Conservation (phyloP, 2,329 filamentous ascomycete genomes). For the Huntiella moniliformis region DNA sequence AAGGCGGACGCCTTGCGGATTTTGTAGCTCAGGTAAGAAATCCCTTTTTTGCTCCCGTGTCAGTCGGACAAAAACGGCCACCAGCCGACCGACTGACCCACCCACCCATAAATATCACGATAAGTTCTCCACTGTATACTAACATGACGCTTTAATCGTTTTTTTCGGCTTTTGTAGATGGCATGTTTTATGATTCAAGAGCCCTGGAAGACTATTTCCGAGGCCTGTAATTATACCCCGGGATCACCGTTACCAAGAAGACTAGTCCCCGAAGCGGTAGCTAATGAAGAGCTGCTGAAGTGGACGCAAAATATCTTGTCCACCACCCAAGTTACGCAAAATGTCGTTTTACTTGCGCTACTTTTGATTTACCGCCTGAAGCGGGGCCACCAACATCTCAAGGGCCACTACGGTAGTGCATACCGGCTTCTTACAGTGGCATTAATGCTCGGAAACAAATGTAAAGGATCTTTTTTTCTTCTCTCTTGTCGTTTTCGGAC, state of each 20-base stretch:
- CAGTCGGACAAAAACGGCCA: neutral
- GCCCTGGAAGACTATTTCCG: slow-evolving; percentile 57
- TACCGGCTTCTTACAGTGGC: slow-evolving; percentile 85
- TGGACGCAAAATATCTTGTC: slow-evolving; percentile 84
- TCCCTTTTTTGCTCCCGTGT: neutral
- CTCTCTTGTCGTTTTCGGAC: neutral
- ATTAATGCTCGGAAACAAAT: slow-evolving; percentile 96
- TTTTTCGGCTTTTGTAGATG: slow-evolving; percentile 37
- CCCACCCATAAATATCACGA: too few relatives aligned
- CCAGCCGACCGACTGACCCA: too few relatives aligned
- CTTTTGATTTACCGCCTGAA: slow-evolving; percentile 89
- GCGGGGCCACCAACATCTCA: slow-evolving; percentile 71
- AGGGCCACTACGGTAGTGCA: slow-evolving; percentile 83
- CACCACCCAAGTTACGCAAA: slow-evolving; percentile 90
- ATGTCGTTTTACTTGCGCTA: slow-evolving; percentile 77
- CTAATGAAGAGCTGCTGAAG: slow-evolving; percentile 32
- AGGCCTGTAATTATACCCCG: slow-evolving; percentile 42
- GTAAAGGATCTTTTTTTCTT: slow-evolving; percentile 22
- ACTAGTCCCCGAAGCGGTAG: slow-evolving; percentile 53
- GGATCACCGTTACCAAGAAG: slow-evolving; percentile 19
- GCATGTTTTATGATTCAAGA: slow-evolving; percentile 98
- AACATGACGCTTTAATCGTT: neutral
- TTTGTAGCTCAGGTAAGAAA: slow-evolving; percentile 61
- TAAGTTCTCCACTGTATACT: neutral
- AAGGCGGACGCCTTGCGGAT: slow-evolving; percentile 58